Conservation (phyloP, 2,329 filamentous ascomycete species). For the Pseudocercospora eumusae region DNA sequence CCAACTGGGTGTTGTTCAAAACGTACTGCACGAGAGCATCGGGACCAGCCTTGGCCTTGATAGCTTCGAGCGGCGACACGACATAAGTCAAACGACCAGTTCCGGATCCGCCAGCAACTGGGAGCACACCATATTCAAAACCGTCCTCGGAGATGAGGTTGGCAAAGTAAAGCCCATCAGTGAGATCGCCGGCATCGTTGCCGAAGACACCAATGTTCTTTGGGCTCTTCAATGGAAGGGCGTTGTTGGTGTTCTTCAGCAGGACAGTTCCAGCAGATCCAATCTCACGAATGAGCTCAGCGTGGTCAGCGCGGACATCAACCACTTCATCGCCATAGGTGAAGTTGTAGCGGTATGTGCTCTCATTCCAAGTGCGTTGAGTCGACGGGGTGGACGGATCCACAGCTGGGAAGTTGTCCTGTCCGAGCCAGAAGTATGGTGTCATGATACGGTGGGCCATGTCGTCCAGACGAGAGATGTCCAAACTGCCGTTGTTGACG, state of each 20-base stretch:
- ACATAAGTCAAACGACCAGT: conserved; percentile 45
- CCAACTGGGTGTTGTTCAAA: conserved; percentile 43
- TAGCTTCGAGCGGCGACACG: conserved; percentile 46
- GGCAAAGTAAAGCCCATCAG: conserved; percentile 43
- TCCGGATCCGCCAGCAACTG: conserved; percentile 46
- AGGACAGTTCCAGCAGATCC: conserved; percentile 47
- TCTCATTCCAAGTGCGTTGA: conserved; percentile 37
- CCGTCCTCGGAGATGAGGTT: conserved; percentile 23
- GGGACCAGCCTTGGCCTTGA: conserved; percentile 41
- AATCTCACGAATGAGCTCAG: conserved; percentile 44
- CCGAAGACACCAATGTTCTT: conserved; percentile 54
- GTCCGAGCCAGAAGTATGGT: conserved; percentile 60
- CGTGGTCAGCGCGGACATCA: conserved; percentile 43
- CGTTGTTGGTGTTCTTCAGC: conserved; percentile 54
- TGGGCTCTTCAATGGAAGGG: conserved; percentile 57
- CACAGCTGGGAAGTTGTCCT: conserved; percentile 51
- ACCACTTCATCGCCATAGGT: conserved; percentile 38
- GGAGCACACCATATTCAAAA: conserved; percentile 50
- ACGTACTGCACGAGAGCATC: conserved; percentile 50
- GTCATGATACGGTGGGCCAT: conserved; percentile 56
- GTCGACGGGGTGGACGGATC: conserved; percentile 53
- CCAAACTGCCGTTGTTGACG: conserved; percentile 36
- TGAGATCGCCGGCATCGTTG: conserved; percentile 50
- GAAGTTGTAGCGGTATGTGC: conserved; percentile 53
- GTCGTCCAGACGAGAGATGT: conserved; percentile 53